Base-by-base conservation (phyloP, 345 rosid species). In the Lumnitzera littorea region DNA sequence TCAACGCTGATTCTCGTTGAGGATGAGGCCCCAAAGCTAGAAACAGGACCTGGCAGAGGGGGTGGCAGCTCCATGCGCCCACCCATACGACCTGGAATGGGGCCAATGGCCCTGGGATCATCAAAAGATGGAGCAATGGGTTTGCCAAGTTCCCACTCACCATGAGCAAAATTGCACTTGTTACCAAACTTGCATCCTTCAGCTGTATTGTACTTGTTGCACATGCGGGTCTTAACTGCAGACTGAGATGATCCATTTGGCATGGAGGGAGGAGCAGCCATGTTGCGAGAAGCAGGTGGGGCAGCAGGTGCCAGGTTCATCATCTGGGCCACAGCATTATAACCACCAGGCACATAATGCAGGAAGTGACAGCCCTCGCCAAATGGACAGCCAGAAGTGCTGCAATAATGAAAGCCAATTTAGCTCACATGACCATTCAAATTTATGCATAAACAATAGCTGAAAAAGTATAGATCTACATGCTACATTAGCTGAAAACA, bases 341-440 rank as follows among this genome's bases (percentile, higher is more conserved):
- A 82, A 9, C 97, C 96, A 48, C 97, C 90, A 15, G 96, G 88
- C 51, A 92, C 82, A 57, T 82, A 65, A 73, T 89, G 98, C 78
- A 85, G 73, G 70, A 82, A 87, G 74, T 87, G 98, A 63, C 97
- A 92, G 67, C 87, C 74, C 71, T 87, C 98, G 15, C 98, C 98
- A 72, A 89, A 87, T 48, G 88, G 96, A 66, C 98, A 89, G 50
- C 98, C 96, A 61, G 82, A 70, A 62, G 89, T 89, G 71, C 98
- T 89, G 84, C 80, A 62, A 75, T 43, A 59, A 56, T 31, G 60
- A 66, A 51, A 68, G 36, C 43, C 43, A 36, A 4, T 36, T 36
- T 4, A 36, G 1, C 43, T 36, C 43, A 36, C 9, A 36, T 36
- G 43, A 36, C 1, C 9, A 36, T 36, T 36, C 43, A 36, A 36